Conservation (phyloP, 305 asterid genomes). For the Solanum hybrid region DNA sequence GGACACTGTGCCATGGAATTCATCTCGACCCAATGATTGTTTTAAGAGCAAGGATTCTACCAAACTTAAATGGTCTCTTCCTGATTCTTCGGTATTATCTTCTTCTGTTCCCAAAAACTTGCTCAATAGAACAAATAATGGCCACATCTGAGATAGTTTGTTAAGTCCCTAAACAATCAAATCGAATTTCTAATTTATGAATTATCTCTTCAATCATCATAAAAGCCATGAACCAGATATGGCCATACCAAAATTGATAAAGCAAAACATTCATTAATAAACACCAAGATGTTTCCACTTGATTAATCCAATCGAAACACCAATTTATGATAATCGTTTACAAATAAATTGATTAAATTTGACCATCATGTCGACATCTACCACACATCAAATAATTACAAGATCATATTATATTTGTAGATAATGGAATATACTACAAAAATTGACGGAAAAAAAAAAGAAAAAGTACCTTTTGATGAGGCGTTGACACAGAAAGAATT, state of each 20-base stretch:
- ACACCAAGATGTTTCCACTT: background rate
- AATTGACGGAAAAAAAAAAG: background rate
- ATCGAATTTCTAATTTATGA: background rate
- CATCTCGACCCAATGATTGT: slow-evolving; percentile 15
- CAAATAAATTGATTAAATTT: background rate
- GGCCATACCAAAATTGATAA: background rate
- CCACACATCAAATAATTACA: background rate
- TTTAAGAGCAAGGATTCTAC: slow-evolving; percentile 32
- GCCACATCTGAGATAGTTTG: slow-evolving; percentile 54
- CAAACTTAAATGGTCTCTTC: slow-evolving; percentile 25
- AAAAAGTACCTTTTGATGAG: background rate
- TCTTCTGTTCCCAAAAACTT: slow-evolving; percentile 65
- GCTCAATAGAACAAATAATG: slow-evolving; percentile 50
- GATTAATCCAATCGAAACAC: background rate
- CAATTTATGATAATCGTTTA: background rate
- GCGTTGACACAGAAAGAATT: background rate
- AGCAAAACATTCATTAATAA: background rate
- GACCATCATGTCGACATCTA: background rate
- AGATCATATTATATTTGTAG: background rate
- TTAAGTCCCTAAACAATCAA: background rate
- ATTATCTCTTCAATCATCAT: background rate
- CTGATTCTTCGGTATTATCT: slow-evolving; percentile 33
- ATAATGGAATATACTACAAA: background rate
- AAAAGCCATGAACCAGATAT: background rate
- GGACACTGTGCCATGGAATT: slow-evolving; percentile 20